A percentile compares a stretch with the other conserved stretches of the same genome.
Evolutionary conservation across 2,329 filamentous ascomycete species (phyloP).

Genomic region (Phaeosphaeriaceae sp.): DNA sequence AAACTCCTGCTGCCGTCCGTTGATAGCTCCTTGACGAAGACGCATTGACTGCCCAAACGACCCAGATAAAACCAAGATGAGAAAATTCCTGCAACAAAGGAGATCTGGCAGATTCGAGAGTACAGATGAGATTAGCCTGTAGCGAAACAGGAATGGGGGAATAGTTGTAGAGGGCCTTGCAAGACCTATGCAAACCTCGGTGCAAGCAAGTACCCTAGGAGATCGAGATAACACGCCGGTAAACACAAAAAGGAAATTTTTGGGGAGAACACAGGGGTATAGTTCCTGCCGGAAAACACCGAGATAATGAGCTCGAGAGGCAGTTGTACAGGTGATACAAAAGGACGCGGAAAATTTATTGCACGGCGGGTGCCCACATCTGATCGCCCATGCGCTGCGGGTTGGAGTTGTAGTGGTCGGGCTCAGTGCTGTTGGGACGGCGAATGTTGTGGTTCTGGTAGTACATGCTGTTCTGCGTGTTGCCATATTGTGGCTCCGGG

Average conservation of each 20-base stretch:
- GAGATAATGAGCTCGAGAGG: constrained; percentile 40
- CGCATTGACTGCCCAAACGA: constrained; percentile 16
- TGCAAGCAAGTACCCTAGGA: constrained; percentile 29
- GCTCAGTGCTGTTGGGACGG: constrained; percentile 76
- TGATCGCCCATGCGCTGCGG: constrained; percentile 47
- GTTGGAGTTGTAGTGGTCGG: constrained; percentile 57
- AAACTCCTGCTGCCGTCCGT: constrained; percentile 37
- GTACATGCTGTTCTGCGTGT: constrained; percentile 69
- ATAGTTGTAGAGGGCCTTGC: constrained; percentile 24
- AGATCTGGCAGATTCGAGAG: constrained; percentile 24
- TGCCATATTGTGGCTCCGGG: constrained; percentile 72
- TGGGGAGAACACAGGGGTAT: constrained; percentile 49
- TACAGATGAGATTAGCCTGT: constrained; percentile 27
- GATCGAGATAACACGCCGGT: constrained; percentile 39
- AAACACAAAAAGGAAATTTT: constrained; percentile 40
- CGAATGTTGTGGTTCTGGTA: constrained; percentile 75
- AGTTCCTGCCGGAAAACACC: constrained; percentile 49
- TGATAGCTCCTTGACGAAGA: constrained; percentile 14
- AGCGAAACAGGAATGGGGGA: constrained; percentile 21
- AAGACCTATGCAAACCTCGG: constrained; percentile 31
- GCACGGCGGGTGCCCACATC: constrained; percentile 53
- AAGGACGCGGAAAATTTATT: constrained; percentile 36
- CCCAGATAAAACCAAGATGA: constrained; percentile 23
- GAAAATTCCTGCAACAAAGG: constrained; percentile 34
- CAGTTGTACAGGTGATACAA: constrained; percentile 43